Conservation (phyloP, 2,329 filamentous ascomycete species). For the Raffaelea albimanens region DNA sequence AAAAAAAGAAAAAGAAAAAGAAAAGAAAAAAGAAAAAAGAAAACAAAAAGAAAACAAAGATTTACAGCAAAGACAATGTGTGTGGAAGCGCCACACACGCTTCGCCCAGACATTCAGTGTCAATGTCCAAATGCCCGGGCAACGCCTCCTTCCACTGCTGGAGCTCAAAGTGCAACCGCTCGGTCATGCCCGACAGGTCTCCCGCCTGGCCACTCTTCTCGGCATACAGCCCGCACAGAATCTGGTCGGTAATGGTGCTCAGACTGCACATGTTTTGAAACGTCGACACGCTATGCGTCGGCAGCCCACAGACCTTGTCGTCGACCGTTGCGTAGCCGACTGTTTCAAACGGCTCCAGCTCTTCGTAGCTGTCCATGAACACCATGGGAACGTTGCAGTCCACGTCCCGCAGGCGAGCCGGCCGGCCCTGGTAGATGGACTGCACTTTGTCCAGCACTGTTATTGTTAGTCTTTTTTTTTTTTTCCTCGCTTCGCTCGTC, state of each 20-base stretch:
- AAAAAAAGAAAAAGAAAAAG: too few relatives aligned
- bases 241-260: slow-evolving; percentile 8
- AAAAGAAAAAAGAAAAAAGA: too few relatives aligned
- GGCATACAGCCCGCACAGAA: slow-evolving; percentile 8
- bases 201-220: slow-evolving; percentile 3
- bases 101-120: slow-evolving; percentile 1
- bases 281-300: slow-evolving; percentile 8
- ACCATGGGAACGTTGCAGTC: slow-evolving; percentile 35
- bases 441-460: slow-evolving; percentile 33
- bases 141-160: slow-evolving; percentile 5
- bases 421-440: slow-evolving; percentile 44
- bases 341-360: slow-evolving; percentile 34
- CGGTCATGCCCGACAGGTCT: neutral
- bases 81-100: neutral
- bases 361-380: slow-evolving; percentile 41
- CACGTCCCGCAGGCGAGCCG: slow-evolving; percentile 33
- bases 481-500: too few relatives aligned
- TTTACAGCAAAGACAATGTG: neutral
- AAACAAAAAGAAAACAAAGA: too few relatives aligned
- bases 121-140: slow-evolving; percentile 3
- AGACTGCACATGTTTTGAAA: slow-evolving; percentile 10
- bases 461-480: neutral
- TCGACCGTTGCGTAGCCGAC: slow-evolving; percentile 21
- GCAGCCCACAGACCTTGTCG: neutral
- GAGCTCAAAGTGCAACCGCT: slow-evolving; percentile 6